Conservation (phyloP, 495 filamentous ascomycete species). For the Penicillium tannophilum region DNA sequence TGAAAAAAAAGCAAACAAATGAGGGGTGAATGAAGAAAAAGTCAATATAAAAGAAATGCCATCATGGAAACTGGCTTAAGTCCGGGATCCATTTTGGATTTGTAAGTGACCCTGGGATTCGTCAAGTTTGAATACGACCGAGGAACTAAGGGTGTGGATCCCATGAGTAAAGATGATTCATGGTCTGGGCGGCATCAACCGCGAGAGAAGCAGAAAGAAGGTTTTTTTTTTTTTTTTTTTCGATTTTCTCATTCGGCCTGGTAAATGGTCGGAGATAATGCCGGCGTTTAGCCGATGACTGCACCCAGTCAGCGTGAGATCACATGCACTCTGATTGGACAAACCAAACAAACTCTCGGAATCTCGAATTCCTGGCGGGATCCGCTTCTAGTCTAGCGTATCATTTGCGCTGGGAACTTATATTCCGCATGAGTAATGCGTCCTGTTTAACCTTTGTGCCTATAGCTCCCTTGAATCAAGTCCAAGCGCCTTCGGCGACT, state of each 20-base stretch:
- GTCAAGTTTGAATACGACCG: neutral
- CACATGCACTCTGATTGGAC: neutral
- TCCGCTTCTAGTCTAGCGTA: neutral
- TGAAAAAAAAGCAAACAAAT: conserved; percentile 9
- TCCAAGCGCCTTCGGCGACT: neutral
- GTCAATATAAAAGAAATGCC: neutral
- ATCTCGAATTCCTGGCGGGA: conserved; percentile 24
- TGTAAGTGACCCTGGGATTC: conserved; percentile 8
- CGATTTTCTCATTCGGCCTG: neutral
- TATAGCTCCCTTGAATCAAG: neutral
- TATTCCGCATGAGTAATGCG: conserved; percentile 14
- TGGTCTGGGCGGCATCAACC: conserved; percentile 9
- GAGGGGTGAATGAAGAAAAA: neutral
- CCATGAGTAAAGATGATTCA: conserved; percentile 23
- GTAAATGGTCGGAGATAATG: conserved; percentile 17
- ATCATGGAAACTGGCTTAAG: conserved; percentile 10
- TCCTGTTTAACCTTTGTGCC: no score
- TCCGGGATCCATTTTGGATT: conserved; percentile 20
- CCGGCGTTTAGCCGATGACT: conserved; percentile 20
- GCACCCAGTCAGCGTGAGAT: no score
- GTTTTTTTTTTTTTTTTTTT: neutral
- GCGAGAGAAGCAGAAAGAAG: neutral
- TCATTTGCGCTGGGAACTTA: conserved; percentile 8
- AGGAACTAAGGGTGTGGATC: conserved; percentile 7
- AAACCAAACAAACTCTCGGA: conserved; percentile 5